Percentiles rank a stretch among this genome's conserved stretches.
phyloP scores from a whole-genome alignment of 495 filamentous ascomycete species.

The Tuber calosporum region DNA sequence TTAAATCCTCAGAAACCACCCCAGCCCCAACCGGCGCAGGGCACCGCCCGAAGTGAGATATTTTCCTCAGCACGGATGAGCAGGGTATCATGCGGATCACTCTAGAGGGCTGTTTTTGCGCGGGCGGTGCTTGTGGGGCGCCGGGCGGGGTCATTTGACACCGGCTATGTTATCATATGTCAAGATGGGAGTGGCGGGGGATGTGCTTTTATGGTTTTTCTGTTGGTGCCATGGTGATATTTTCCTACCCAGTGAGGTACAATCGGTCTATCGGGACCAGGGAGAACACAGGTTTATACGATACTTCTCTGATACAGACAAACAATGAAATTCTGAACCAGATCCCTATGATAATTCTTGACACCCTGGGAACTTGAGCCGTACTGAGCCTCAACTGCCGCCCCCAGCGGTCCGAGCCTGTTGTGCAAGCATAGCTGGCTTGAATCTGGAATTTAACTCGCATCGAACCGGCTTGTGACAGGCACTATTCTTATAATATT shows the following conservation, averaged over 20 bases:
- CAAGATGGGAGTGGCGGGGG: neutral
- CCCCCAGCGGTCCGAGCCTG: neutral
- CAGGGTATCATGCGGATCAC: neutral
- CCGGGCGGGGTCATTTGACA: neutral
- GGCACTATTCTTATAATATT: neutral
- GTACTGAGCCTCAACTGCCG: neutral
- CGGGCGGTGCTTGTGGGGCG: neutral
- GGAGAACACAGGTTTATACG: neutral
- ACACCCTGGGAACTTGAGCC: neutral
- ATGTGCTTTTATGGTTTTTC: neutral
- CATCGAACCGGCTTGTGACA: neutral
- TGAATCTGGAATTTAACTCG: neutral
- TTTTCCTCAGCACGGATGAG: neutral
- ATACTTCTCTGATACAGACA: neutral
- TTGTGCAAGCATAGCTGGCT: neutral
- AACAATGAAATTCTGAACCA: neutral
- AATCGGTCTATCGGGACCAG: neutral
- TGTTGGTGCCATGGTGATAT: neutral
- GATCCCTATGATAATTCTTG: neutral
- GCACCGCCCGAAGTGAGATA: neutral
- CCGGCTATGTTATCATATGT: neutral
- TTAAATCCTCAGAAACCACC: neutral
- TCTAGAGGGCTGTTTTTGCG: neutral
- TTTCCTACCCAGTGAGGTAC: neutral
- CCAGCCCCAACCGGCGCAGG: neutral